Conservation (phyloP, 176 grass and related monocot genomes). For the Otatea glauca region DNA sequence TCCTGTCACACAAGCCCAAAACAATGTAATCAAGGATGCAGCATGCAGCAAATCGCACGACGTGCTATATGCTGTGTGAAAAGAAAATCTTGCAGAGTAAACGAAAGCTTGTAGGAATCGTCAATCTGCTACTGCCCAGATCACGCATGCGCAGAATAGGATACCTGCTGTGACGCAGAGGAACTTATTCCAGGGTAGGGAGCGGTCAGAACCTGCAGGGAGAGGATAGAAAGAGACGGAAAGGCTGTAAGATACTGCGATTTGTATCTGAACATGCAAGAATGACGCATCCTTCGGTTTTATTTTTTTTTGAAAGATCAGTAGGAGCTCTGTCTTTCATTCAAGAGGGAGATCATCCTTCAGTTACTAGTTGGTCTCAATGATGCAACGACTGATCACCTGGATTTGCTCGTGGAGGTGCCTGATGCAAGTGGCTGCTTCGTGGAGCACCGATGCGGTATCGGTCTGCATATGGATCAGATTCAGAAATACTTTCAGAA, state of each 20-base stretch:
- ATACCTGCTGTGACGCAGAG: constrained; percentile 34
- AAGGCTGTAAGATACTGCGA: neutral
- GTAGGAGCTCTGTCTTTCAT: too few relatives aligned
- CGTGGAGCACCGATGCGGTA: constrained; percentile 78
- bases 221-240: neutral
- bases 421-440: constrained; percentile 66
- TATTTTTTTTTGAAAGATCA: too few relatives aligned
- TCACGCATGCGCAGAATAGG: neutral
- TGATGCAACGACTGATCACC: constrained; percentile 18
- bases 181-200: constrained; percentile 38
- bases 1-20: neutral
- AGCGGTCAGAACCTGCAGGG: constrained; percentile 48
- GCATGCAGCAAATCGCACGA: neutral
- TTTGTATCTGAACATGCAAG: neutral
- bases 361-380: neutral
- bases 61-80: neutral
- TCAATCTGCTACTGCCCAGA: neutral
- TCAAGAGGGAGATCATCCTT: neutral
- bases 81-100: neutral
- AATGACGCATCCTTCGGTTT: neutral
- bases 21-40: neutral
- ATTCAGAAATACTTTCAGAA: constrained; percentile 12
- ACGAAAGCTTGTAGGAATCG: neutral
- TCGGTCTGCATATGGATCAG: constrained; percentile 56
- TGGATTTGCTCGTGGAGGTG: constrained; percentile 69